Base-by-base conservation (phyloP, 176 grass and related monocot genomes). In the Hordeum marinum region DNA sequence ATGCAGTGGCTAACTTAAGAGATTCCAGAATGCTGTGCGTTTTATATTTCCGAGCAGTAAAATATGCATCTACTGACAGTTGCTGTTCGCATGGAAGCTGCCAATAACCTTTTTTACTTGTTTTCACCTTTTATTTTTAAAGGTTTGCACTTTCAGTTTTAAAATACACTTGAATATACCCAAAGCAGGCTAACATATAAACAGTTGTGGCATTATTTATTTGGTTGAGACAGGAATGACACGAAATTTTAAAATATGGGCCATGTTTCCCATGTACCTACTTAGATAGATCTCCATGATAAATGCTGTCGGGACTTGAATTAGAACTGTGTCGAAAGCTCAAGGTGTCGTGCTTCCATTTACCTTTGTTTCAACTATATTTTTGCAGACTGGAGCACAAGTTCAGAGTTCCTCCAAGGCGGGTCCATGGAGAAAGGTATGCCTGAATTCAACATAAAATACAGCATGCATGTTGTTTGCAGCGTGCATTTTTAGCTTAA, bases 391-490 rank as follows among this genome's bases (percentile, higher is more conserved):
- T 26, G 90, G 85, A 58, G 48, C 90, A 81, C 66, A 90, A 86
- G 86, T 91, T 26, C 90, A 97, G 89, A 90, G 90, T 91, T 97
- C 95, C 75, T 93, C 95, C 10, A 97, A 97, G 86, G 94, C 95
- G 17, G 95, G 95, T 10, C 92, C 95, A n/a, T 97, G 95, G 95
- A 94, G 95, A 82, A 97, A 97, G 95, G 95, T 94, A 91, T 63
- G 34, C 80, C 25, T 62, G 9, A 81, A 2, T 67, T 83, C 27
- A 63, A 15, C 74, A 58, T 85, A 42, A 72, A 68, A 61, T 64
- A 43, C 52, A 55, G 48, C 82, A 77, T 11, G n/a, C 35, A 76
- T 34, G 32, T 11, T 11, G 15, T 83, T 24, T 54, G 29, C 77
- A 80, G 35, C 46, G 60, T 74, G 34, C 52, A 32, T 77, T 20